phyloP scores from a whole-genome alignment of 208 protist species.

The Porcisia deanei region DNA sequence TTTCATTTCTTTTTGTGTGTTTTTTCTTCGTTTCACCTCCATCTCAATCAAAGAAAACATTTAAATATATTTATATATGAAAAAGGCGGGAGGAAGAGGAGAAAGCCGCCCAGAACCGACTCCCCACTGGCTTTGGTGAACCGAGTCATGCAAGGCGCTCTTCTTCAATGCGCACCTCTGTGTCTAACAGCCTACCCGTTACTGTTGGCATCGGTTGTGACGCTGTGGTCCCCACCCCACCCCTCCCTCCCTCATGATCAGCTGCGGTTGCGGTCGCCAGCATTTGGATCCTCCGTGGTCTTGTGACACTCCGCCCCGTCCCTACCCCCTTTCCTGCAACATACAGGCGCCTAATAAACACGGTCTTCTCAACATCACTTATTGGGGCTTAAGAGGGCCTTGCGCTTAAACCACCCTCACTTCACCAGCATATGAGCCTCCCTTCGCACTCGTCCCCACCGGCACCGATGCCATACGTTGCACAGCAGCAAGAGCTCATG shows the following conservation, averaged over 20 bases:
- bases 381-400: background rate
- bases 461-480: background rate
- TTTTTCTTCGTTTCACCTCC: background rate
- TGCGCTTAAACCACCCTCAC: background rate
- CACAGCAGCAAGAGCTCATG: conserved; percentile 17
- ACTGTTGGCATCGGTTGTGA: background rate
- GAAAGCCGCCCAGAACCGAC: background rate
- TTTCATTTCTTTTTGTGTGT: background rate
- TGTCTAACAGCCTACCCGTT: background rate
- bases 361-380: background rate
- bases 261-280: background rate
- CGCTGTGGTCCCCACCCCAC: background rate
- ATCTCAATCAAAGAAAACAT: too few relatives aligned
- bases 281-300: background rate
- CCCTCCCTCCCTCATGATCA: background rate
- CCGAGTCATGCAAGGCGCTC: background rate
- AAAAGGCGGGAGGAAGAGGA: background rate
- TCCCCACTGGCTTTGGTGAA: background rate
- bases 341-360: background rate
- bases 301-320: background rate
- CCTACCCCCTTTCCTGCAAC: background rate
- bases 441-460: background rate
- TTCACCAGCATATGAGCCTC: background rate
- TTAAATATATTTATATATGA: too few relatives aligned
- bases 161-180: background rate